Evolutionary conservation across 225 moss, liverwort and hornwort genomes (phyloP), one percentile per base, ranked within the genome.

Genomic region (Polytrichum formosum): DNA sequence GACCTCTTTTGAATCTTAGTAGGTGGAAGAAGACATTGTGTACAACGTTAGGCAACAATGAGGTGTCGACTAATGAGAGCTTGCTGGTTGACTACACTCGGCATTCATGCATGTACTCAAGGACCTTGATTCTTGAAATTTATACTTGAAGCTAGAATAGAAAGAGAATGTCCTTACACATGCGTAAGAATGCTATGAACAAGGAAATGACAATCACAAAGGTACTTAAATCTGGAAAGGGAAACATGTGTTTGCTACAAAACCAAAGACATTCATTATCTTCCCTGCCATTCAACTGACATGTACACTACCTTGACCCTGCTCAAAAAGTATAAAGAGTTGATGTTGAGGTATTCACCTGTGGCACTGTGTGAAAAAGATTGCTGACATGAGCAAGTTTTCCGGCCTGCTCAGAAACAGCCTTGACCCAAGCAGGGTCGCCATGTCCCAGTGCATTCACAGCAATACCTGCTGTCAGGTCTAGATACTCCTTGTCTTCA

Each of bases 401-500:
- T 18, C 83, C 79, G 23, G 91, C 91, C 60, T 96, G 96, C 64
- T 93, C 91, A 10, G 82, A 76, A 46, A 96, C 80, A 20, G 96
- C 96, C 79, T 89, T 82, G 61, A 96, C 93, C 96, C 91, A 96
- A 33, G 82, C 67, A 46, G 78, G 80, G 27, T 96, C 90, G 46
- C 82, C 90, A 80, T 96, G 93, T 16, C 96, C 96, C 9, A 96
- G 82, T 16, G 96, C 90, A 73, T 96, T 96, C 55, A 93, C 96
- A 64, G 93, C 96, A 26, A 96, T 87, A 56, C 96, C 96, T 6
- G 96, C 96, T 69, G 96, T 91, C 88, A 96, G 76, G 82, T 96
- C 96, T 67, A 96, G 67, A 71, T 91, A 96, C 78, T 93, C 93
- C 73, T 87, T 88, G 54, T 86, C 87, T 64, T 96, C 82, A 5